Percentiles rank a stretch among this genome's conserved stretches.
These are phyloP conservation scores for Fraxinus platypoda DNA, from an alignment of 305 asterid genomes.

Conservation along the genomic window DNA sequence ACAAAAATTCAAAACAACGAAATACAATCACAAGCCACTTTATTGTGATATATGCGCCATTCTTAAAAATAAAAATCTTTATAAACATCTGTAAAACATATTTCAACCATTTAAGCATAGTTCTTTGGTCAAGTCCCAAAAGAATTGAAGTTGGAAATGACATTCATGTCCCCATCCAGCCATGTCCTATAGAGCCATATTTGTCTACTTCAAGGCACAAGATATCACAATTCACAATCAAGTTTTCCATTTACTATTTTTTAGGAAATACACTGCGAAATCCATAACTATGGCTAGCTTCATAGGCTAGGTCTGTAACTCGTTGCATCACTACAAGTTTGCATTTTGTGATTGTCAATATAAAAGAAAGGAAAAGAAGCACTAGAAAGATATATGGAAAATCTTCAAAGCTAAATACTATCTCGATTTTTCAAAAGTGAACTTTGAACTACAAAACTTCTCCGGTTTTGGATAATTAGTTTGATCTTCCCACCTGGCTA, in stretches of 20 bases:
- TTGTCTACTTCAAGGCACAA: background rate
- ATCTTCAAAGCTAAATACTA: conserved; percentile 11
- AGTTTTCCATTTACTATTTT: background rate
- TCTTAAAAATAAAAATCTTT: background rate
- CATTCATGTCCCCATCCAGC: background rate
- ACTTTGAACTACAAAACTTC: conserved; percentile 5
- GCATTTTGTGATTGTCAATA: background rate
- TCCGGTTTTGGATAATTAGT: conserved; percentile 10
- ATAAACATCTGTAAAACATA: background rate
- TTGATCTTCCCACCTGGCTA: conserved; percentile 10
- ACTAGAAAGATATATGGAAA: background rate
- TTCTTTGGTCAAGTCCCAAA: background rate
- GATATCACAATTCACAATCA: background rate
- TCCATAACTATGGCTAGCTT: background rate
- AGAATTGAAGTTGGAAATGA: background rate
- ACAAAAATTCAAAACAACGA: background rate
- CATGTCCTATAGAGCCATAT: background rate
- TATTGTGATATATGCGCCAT: background rate
- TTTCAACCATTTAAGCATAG: background rate
- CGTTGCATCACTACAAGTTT: background rate
- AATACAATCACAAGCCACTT: background rate
- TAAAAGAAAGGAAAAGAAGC: background rate
- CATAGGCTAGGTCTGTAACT: background rate
- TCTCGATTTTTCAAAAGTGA: background rate
- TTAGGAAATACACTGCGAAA: background rate